phyloP scores from a whole-genome alignment of 805 yeast species.

The Wickerhamiella australiensis region DNA sequence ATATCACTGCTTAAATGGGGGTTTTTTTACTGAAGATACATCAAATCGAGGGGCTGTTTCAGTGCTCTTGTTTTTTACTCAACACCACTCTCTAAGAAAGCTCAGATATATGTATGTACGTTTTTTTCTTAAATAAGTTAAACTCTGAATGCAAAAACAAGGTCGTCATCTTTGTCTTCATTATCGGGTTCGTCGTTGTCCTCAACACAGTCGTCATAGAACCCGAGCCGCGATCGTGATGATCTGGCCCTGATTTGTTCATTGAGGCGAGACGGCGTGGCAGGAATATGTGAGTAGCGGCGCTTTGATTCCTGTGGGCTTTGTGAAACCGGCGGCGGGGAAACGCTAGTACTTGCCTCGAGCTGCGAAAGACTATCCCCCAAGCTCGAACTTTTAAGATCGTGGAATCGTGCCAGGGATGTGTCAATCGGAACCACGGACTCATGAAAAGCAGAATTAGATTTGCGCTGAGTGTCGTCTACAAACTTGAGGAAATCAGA shows the following conservation, averaged over 20 bases:
- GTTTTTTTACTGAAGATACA: too few species aligned
- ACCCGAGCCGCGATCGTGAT: conserved; percentile 15
- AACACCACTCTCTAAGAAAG: background rate
- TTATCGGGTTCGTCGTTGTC: conserved; percentile 7
- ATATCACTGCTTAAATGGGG: background rate
- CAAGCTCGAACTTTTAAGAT: conserved; percentile 25
- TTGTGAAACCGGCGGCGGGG: conserved; percentile 10
- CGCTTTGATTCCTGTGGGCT: conserved; percentile 6
- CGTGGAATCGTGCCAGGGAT: conserved; percentile 28
- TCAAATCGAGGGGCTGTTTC: too few species aligned
- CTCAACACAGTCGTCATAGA: conserved; percentile 15
- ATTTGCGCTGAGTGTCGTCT: conserved; percentile 31
- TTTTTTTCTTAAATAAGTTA: background rate
- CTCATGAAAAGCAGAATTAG: conserved; percentile 17
- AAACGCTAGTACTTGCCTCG: conserved; percentile 5
- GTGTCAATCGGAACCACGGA: conserved; percentile 17
- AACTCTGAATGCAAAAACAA: conserved; percentile 23
- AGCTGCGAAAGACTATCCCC: conserved; percentile 7
- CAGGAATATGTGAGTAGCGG: conserved; percentile 25
- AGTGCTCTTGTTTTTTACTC: background rate
- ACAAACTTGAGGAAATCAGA: conserved; percentile 61
- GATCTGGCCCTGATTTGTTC: conserved; percentile 23
- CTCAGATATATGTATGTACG: background rate
- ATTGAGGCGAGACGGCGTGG: conserved; percentile 29
- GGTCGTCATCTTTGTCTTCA: conserved; percentile 17